Conservation (phyloP, 2,329 filamentous ascomycete genomes). For the Penicillium sp. region DNA sequence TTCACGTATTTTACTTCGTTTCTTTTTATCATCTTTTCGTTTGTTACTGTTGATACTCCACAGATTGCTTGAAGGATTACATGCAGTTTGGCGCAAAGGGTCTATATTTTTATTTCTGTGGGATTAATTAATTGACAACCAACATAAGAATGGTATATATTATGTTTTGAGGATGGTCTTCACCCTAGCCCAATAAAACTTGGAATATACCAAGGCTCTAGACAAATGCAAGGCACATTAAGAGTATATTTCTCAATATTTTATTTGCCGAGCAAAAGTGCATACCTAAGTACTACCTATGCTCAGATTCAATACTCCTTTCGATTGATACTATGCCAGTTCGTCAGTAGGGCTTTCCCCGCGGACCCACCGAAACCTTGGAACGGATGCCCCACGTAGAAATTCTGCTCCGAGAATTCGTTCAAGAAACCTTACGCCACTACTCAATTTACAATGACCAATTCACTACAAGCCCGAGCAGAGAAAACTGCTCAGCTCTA, state of each 20-base stretch:
- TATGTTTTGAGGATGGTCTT: not conserved
- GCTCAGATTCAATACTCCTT: too few relatives aligned
- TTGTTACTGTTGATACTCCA: not conserved
- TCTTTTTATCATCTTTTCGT: not conserved
- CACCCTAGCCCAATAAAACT: not conserved
- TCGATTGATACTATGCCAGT: too few relatives aligned
- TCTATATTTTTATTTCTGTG: not conserved
- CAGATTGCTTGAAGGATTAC: not conserved
- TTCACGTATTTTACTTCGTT: not conserved
- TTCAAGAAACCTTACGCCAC: not conserved
- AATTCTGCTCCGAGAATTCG: not conserved
- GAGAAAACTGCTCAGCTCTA: slow-evolving; percentile 53
- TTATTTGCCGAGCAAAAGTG: too few relatives aligned
- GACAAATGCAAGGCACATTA: not conserved
- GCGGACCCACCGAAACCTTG: slow-evolving; percentile 2
- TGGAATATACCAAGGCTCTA: not conserved
- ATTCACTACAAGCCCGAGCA: slow-evolving; percentile 47
- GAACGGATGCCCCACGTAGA: slow-evolving; percentile 10
- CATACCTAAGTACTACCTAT: too few relatives aligned
- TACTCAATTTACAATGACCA: slow-evolving; percentile 27
- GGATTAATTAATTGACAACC: not conserved
- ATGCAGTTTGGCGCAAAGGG: not conserved
- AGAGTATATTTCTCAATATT: too few relatives aligned
- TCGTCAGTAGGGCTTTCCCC: not conserved
- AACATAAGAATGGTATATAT: not conserved